Percentiles rank a stretch among this genome's conserved stretches.
Evolutionary conservation across 2,329 filamentous ascomycete species (phyloP).

Genomic region (Xylariaceae sp.): DNA sequence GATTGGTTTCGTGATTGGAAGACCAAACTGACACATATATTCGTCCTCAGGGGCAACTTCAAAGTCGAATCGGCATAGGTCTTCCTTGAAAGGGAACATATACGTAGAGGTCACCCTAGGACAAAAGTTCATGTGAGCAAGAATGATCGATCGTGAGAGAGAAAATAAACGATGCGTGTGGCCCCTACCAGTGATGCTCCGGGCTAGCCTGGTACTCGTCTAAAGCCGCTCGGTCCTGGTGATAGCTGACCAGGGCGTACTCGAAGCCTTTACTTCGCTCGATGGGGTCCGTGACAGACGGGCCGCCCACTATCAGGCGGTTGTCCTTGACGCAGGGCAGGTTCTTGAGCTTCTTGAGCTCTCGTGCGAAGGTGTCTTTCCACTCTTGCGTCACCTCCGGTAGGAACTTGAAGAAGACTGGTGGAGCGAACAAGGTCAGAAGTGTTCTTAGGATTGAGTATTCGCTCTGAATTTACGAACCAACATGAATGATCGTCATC

Average conservation of each 20-base stretch:
- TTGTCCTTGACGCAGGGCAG: constrained; percentile 51
- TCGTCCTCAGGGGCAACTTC: constrained; percentile 36
- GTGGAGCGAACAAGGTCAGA: too few species aligned
- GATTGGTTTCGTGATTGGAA: too few species aligned
- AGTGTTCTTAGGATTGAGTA: too few species aligned
- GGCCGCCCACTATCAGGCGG: constrained; percentile 54
- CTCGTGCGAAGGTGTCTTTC: constrained; percentile 47
- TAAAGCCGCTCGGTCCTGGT: constrained; percentile 48
- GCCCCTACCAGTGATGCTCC: constrained; percentile 52
- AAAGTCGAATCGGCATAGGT: constrained; percentile 57
- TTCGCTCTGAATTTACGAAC: too few species aligned
- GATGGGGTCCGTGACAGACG: constrained; percentile 54
- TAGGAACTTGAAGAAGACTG: too few species aligned
- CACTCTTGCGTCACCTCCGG: constrained; percentile 46
- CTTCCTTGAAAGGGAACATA: constrained; percentile 56
- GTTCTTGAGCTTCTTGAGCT: constrained; percentile 52
- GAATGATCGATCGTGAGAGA: too few species aligned
- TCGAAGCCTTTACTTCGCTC: constrained; percentile 57
- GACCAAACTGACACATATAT: constrained; percentile 11
- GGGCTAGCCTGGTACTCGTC: constrained; percentile 54
- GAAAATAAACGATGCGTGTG: neutral
- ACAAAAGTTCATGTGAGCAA: too few species aligned
- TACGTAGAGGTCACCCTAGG: constrained; percentile 55
- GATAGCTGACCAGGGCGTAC: constrained; percentile 55
- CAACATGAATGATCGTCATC: too few species aligned